Conservation (phyloP, 768 basidiomycete species). For the Lactarius evosmus region DNA sequence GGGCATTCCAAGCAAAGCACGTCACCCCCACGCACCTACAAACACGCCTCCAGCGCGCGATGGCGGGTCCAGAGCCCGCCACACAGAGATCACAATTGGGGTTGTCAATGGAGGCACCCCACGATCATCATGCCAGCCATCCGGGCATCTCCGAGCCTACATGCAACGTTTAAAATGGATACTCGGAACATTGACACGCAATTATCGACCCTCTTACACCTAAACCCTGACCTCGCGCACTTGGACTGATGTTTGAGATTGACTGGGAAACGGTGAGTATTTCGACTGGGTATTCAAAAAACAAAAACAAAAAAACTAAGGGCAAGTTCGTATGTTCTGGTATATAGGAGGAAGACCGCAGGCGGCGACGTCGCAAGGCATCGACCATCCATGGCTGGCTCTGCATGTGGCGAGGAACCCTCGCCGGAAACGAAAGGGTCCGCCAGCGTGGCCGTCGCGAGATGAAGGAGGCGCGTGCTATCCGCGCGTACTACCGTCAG, state of each 20-base stretch:
- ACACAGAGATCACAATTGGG: neutral
- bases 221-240: constrained; percentile 6
- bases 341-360: constrained; percentile 17
- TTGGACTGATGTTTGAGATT: constrained; percentile 21
- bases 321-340: neutral
- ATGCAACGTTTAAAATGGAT: neutral
- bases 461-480: constrained; percentile 26
- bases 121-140: constrained; percentile 1
- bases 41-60: neutral
- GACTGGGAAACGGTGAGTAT: constrained; percentile 26
- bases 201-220: constrained; percentile 12
- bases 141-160: constrained; percentile 22
- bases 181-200: neutral
- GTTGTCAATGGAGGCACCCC: neutral
- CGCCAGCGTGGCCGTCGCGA: constrained; percentile 27
- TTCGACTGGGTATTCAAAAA: neutral
- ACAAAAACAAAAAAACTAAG: neutral
- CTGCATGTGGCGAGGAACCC: constrained; percentile 28
- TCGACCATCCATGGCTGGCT: constrained; percentile 31
- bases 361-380: constrained; percentile 17
- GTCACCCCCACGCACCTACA: neutral
- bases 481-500: constrained; percentile 8
- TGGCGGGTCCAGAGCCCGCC: neutral
- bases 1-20: neutral
- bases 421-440: constrained; percentile 23